A percentile compares a stretch with the other conserved stretches of the same genome.
Evolutionary conservation across 2,329 filamentous ascomycete genomes (phyloP).

Genomic region (Penicillium sp.): DNA sequence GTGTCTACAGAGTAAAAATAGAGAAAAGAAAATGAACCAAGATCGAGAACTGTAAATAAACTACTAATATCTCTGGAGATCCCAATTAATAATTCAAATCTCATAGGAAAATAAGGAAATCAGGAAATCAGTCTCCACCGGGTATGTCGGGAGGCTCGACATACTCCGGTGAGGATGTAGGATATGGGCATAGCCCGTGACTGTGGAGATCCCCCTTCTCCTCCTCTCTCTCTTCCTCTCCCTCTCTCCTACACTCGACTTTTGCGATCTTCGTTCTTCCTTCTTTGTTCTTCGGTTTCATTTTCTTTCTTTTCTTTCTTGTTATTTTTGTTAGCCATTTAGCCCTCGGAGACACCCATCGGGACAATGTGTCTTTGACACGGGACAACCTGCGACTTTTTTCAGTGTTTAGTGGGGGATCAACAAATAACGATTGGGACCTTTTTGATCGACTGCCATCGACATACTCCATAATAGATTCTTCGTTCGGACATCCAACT

Average conservation of each 20-base stretch:
- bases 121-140: constrained; percentile 15
- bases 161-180: constrained; percentile 10
- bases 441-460: neutral
- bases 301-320: constrained; percentile 5
- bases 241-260: neutral
- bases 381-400: neutral
- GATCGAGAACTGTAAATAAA: neutral
- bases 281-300: neutral
- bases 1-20: neutral
- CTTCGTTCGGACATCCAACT: neutral
- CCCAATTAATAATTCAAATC: neutral
- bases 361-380: constrained; percentile 7
- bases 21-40: too few species aligned
- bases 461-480: neutral
- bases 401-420: constrained; percentile 11
- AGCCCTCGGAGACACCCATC: neutral
- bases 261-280: neutral
- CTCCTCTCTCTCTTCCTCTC: constrained; percentile 7
- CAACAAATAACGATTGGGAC: constrained; percentile 2
- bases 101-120: constrained; percentile 10
- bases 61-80: neutral
- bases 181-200: constrained; percentile 8
- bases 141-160: constrained; percentile 16
- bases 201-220: constrained; percentile 12
- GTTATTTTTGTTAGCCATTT: constrained; percentile 10